phyloP scores from a whole-genome alignment of 2,329 filamentous ascomycete species.

The Colletotrichum sp. region DNA sequence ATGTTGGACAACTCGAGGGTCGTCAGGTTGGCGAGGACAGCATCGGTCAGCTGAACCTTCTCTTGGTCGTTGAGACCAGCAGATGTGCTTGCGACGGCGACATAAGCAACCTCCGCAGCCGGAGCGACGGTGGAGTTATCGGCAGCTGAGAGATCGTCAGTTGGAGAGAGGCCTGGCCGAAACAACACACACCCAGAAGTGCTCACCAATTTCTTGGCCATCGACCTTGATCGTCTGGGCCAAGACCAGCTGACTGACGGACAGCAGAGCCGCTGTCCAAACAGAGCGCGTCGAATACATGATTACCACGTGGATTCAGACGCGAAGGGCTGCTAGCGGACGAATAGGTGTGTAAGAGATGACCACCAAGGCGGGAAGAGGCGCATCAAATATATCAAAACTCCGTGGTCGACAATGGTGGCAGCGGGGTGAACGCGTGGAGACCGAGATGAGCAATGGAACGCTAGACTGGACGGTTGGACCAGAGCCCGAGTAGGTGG shows the following conservation, averaged over 20 bases:
- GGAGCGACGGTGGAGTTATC: constrained; percentile 27
- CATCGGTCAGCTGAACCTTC: constrained; percentile 37
- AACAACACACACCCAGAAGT: not conserved
- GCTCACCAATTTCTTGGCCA: constrained; percentile 27
- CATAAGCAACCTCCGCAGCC: constrained; percentile 17
- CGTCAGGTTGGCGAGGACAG: constrained; percentile 34
- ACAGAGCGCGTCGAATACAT: constrained; percentile 15
- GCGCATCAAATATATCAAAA: constrained; percentile 8
- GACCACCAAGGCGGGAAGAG: not conserved
- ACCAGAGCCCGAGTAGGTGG: not conserved
- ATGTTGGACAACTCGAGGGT: constrained; percentile 31
- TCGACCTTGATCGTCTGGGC: constrained; percentile 30
- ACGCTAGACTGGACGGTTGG: not conserved
- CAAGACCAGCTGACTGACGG: not conserved
- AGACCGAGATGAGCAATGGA: constrained; percentile 11
- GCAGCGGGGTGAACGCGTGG: not conserved
- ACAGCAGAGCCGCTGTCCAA: constrained; percentile 15
- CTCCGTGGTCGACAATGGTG: not conserved
- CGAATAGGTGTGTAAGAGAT: not conserved
- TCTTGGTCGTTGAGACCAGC: constrained; percentile 22
- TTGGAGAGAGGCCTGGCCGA: not conserved
- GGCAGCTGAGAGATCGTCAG: constrained; percentile 16
- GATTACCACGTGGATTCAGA: constrained; percentile 11
- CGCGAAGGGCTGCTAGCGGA: not conserved
- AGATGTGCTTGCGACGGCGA: not conserved